These are phyloP conservation scores for Picea glauca DNA, from an alignment of 75 land plant genomes.

Conservation along the genomic window DNA sequence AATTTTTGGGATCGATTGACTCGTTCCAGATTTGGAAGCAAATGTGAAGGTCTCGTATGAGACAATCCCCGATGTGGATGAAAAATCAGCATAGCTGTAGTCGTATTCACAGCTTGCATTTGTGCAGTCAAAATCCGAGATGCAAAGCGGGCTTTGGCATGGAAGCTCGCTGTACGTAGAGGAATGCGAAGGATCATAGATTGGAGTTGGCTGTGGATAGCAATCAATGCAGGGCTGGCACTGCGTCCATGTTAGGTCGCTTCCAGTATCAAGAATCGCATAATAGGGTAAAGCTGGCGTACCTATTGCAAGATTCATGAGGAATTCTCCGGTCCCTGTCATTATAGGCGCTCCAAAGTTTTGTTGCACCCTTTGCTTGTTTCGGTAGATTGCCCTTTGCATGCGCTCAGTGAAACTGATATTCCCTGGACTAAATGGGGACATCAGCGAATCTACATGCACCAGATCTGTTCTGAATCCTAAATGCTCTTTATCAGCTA, in stretches of 20 bases:
- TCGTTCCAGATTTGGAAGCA: neutral
- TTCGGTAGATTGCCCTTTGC: constrained; percentile 30
- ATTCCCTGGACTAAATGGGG: constrained; percentile 16
- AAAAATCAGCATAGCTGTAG: constrained; percentile 20
- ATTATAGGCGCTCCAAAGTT: constrained; percentile 29
- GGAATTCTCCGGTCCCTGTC: constrained; percentile 65
- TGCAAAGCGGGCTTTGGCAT: constrained; percentile 46
- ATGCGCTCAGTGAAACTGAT: constrained; percentile 34
- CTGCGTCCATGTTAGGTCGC: constrained; percentile 85
- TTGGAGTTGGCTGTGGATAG: constrained; percentile 45
- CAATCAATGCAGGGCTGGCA: constrained; percentile 69
- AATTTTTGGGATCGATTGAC: neutral
- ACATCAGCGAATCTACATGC: constrained; percentile 25
- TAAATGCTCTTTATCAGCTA: no score
- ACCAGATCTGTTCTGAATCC: constrained; percentile 25
- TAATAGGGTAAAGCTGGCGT: constrained; percentile 41
- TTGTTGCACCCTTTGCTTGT: constrained; percentile 14
- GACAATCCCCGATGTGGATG: constrained; percentile 17
- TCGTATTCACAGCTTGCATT: constrained; percentile 12
- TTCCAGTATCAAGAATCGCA: constrained; percentile 80
- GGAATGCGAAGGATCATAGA: constrained; percentile 66
- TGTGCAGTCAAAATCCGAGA: neutral
- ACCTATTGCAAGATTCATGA: constrained; percentile 55
- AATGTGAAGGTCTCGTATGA: constrained; percentile 20
- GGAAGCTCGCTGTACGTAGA: constrained; percentile 36